Base-by-base conservation (phyloP, 2,329 filamentous ascomycete genomes). In the Calonectria multiphialidica region DNA sequence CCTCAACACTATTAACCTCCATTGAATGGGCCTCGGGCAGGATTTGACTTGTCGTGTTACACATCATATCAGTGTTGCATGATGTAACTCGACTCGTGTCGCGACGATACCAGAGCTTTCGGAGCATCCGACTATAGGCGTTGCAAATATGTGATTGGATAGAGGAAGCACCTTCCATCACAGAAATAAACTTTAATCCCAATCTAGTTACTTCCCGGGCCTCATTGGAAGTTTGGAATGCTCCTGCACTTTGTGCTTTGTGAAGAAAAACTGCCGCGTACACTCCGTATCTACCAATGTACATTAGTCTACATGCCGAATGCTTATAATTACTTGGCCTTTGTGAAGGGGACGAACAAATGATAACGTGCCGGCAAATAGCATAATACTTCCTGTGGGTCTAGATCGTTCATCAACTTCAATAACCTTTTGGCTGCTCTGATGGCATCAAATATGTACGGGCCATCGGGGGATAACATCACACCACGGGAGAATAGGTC, bases 361-460 rank as follows among this genome's bases (percentile, higher is more conserved):
- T 59, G 53, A 28, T 59, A 59, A 23, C 53, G 53, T 28, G 53
- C 37, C 7, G 53, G 53, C 15, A 59, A 16, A 16, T 59, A 59
- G 8, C 53, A 59, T 13, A 59, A 12, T 2, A 59, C 35, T 2
- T 25, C 53, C 1, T 33, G 33, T 8, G 53, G 53, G 8, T 59
- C 35, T 25, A 59, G 33, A 3, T 12, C 53, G 23, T 59, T 59
- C 33, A 59, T 59, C 33, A 59, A 4, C 21, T 18, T 25, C 21
- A 59, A 28, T 16, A 59, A 3, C n/a, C 28, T 59, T 7, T 59
- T 59, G 15, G 53, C 53, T n/a, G 33, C 53, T 28, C 42, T 64
- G 12, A 64, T 64, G n/a, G 61, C 61, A 18, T 64, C 61, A n/a
- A 64, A 64, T 35, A 64, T 47, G 12, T 47, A 64, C 2, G 40